Conservation (phyloP, 2,329 filamentous ascomycete species). For the Pseudogymnoascus sp. region DNA sequence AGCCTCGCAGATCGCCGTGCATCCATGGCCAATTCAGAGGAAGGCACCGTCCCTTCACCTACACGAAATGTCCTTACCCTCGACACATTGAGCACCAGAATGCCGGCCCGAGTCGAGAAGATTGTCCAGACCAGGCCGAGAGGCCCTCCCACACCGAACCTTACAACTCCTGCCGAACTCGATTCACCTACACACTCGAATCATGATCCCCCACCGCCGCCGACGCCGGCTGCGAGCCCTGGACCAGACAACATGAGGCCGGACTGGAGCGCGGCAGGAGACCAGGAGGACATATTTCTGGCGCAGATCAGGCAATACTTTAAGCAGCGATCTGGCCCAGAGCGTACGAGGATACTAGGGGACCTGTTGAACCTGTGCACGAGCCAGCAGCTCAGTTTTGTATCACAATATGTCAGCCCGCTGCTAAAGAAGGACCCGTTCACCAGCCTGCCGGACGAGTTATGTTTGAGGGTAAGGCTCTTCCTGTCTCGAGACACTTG, state of each 20-base stretch:
- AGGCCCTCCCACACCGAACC: slow-evolving; percentile 57
- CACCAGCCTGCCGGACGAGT: slow-evolving; percentile 79
- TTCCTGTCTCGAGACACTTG: not conserved
- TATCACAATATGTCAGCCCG: slow-evolving; percentile 91
- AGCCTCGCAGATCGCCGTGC: slow-evolving; percentile 55
- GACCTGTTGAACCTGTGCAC: slow-evolving; percentile 91
- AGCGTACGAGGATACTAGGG: slow-evolving; percentile 73
- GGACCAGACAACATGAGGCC: slow-evolving; percentile 48
- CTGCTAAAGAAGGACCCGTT: slow-evolving; percentile 95
- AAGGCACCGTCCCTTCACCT: slow-evolving; percentile 35
- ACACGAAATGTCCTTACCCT: slow-evolving; percentile 37
- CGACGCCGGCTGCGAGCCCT: slow-evolving; percentile 57
- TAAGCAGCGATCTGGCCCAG: slow-evolving; percentile 62
- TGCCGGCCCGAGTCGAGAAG: slow-evolving; percentile 43
- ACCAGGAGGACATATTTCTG: slow-evolving; percentile 76
- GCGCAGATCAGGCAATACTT: slow-evolving; percentile 75
- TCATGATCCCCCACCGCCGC: slow-evolving; percentile 48
- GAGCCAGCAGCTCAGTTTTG: slow-evolving; percentile 89
- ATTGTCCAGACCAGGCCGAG: slow-evolving; percentile 41
- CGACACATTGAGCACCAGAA: slow-evolving; percentile 30
- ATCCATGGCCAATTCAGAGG: slow-evolving; percentile 41
- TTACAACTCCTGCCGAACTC: slow-evolving; percentile 56
- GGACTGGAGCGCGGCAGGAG: slow-evolving; percentile 69
- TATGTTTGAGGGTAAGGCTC: slow-evolving; percentile 71
- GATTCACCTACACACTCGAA: slow-evolving; percentile 34